Evolutionary conservation across 495 filamentous ascomycete species (phyloP).

Genomic region (Aspergillus egyptiacus): DNA sequence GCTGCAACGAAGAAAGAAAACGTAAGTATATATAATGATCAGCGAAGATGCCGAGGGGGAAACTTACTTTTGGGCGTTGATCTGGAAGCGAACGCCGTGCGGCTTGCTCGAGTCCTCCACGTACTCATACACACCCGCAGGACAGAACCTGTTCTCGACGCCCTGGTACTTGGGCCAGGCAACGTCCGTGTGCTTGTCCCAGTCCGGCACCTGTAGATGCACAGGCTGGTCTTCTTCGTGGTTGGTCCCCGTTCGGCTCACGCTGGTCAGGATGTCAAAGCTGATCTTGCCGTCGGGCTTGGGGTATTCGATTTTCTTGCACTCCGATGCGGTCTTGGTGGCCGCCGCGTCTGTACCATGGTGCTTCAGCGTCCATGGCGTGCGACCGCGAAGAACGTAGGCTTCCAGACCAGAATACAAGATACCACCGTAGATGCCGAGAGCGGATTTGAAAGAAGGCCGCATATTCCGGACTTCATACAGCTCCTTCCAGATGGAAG

Average conservation of each 20-base stretch:
- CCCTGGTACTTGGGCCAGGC: slow-evolving; percentile 88
- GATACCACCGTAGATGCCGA: slow-evolving; percentile 84
- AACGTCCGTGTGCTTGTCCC: slow-evolving; percentile 77
- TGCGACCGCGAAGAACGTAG: slow-evolving; percentile 74
- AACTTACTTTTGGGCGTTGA: slow-evolving; percentile 94
- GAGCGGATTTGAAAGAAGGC: slow-evolving; percentile 79
- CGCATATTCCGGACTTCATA: slow-evolving; percentile 97
- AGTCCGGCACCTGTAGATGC: slow-evolving; percentile 89
- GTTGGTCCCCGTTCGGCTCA: slow-evolving; percentile 92
- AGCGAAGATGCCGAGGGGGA: not conserved
- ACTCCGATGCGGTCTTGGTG: slow-evolving; percentile 75
- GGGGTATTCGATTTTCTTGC: slow-evolving; percentile 85
- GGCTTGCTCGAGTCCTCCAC: slow-evolving; percentile 81
- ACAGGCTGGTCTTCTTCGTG: slow-evolving; percentile 98
- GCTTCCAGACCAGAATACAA: slow-evolving; percentile 92
- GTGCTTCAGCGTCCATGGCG: slow-evolving; percentile 92
- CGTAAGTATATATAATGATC: slow-evolving; percentile 22
- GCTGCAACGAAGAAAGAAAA: slow-evolving; percentile 39
- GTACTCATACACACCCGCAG: slow-evolving; percentile 98
- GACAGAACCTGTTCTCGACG: slow-evolving; percentile 96
- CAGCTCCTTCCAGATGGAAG: slow-evolving; percentile 88
- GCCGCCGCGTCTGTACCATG: slow-evolving; percentile 55
- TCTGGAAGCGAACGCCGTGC: slow-evolving; percentile 88
- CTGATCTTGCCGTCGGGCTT: slow-evolving; percentile 92
- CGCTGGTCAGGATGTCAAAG: slow-evolving; percentile 93